phyloP scores from a whole-genome alignment of 1,284 basidiomycete genomes.

The Microbotryum scabiosae region DNA sequence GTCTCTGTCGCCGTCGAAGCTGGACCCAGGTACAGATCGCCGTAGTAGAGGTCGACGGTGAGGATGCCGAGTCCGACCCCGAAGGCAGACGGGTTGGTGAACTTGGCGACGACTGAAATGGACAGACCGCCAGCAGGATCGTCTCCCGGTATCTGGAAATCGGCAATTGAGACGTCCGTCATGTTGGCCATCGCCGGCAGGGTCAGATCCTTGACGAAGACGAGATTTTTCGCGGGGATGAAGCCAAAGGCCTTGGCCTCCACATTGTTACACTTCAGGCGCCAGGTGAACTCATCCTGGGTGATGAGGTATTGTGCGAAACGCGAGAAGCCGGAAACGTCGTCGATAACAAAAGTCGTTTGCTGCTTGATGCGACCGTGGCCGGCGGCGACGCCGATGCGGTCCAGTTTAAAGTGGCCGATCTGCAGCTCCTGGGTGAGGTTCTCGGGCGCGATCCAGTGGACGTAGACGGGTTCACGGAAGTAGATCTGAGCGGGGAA shows the following conservation, averaged over 20 bases:
- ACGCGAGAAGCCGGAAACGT: conserved; percentile 36
- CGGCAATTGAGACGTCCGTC: conserved; percentile 51
- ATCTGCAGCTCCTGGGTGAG: conserved; percentile 36
- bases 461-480: conserved; percentile 37
- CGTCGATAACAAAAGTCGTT: conserved; percentile 38
- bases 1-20: conserved; percentile 5
- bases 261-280: conserved; percentile 52
- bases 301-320: conserved; percentile 52
- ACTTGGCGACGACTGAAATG: conserved; percentile 52
- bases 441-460: conserved; percentile 37
- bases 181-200: conserved; percentile 60
- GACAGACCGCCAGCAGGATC: conserved; percentile 60
- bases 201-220: conserved; percentile 50
- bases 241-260: conserved; percentile 61
- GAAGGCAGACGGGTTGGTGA: conserved; percentile 63
- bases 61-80: conserved; percentile 60
- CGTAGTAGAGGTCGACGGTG: conserved; percentile 56
- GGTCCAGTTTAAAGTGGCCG: conserved; percentile 28
- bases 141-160: conserved; percentile 65
- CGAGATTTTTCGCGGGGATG: conserved; percentile 52
- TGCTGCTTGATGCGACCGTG: conserved; percentile 40
- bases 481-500: conserved; percentile 41
- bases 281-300: conserved; percentile 62
- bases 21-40: conserved; percentile 50
- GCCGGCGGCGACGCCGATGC: conserved; percentile 35